Base-by-base conservation (phyloP, 202 grass and related monocot genomes). In the Elaeis oleifera region DNA sequence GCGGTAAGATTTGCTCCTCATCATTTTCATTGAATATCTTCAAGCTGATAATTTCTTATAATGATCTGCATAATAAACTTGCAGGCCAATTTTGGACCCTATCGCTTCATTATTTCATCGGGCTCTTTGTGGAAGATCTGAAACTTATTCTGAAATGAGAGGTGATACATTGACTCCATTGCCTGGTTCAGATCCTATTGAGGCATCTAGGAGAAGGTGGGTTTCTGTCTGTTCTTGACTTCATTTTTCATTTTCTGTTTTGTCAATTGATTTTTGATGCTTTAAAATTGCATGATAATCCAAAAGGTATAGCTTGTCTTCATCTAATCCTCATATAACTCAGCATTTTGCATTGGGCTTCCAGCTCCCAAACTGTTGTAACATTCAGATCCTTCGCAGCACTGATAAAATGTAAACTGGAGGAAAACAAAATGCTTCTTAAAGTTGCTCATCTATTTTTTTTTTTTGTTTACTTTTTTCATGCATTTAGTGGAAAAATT, bases 201-300 rank as follows among this genome's bases (percentile, higher is more conserved):
- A 89, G 72, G 82, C 88, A 62, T 80, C 80, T 49, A 99, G 85
- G 75, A 86, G 88, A 76, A 92, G 94, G 94, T 97, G 69, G 14
- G 21, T 17, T 81, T 76, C 9, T 5, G 11, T 16, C n/a, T 28
- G 20, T 24, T 19, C 67, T 23, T 55, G 39, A 17, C 19, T 22
- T 9, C 19, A 54, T 50, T n/a, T 5, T 55, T 28, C 55, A 70
- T 11, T 18, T 3, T 32, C 5, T 64, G 58, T 69, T 17, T 16
- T 6, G 55, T 54, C 53, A 24, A 23, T 55, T 60, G n/a, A 44
- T 36, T 44, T 44, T 44, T 44, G 36, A 44, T 44, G 11, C 36
- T 44, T 14, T 44, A 9, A 44, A 44, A 44, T 44, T 44, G 36
- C 36, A 44, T 44, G 36, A 44, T 5, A 14, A 44, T 44, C 11